Percentiles rank a stretch among this genome's conserved stretches.
Evolutionary conservation across 2,329 filamentous ascomycete genomes (phyloP).

Genomic region (Fusarium decemcellulare): DNA sequence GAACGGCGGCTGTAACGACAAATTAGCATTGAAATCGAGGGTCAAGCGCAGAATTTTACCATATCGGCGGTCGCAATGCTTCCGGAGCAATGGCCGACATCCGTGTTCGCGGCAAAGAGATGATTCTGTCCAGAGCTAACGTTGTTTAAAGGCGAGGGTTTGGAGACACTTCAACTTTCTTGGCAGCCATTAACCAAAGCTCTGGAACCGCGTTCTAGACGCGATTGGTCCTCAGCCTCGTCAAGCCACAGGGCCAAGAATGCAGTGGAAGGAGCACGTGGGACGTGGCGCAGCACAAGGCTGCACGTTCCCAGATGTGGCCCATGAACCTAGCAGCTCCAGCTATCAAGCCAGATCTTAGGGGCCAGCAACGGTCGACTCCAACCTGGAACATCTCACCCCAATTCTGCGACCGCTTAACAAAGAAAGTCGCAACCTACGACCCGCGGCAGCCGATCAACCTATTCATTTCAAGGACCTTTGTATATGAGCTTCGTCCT

Average conservation of each 20-base stretch:
- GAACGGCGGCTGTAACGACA: slow-evolving; percentile 72
- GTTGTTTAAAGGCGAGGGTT: slow-evolving; percentile 17
- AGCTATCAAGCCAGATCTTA: slow-evolving; percentile 51
- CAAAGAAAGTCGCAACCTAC: slow-evolving; percentile 16
- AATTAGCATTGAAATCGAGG: slow-evolving; percentile 26
- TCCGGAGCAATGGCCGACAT: slow-evolving; percentile 36
- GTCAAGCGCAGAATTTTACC: slow-evolving; percentile 17
- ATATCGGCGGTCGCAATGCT: slow-evolving; percentile 40
- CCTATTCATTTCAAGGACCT: slow-evolving; percentile 9
- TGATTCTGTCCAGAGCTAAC: slow-evolving; percentile 10
- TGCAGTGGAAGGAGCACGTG: slow-evolving; percentile 36
- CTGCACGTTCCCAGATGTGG: slow-evolving; percentile 35
- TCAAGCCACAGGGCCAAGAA: slow-evolving; percentile 39
- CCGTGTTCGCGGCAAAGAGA: slow-evolving; percentile 25
- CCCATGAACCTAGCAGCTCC: slow-evolving; percentile 38
- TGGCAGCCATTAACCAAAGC: slow-evolving; percentile 38
- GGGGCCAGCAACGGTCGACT: slow-evolving; percentile 43
- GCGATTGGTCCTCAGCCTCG: slow-evolving; percentile 43
- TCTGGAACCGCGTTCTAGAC: slow-evolving; percentile 42
- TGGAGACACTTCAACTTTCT: slow-evolving; percentile 32
- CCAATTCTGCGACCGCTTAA: slow-evolving; percentile 33
- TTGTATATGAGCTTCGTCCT: not conserved
- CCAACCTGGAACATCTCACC: slow-evolving; percentile 25
- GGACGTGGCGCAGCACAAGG: slow-evolving; percentile 44
- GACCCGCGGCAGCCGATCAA: slow-evolving; percentile 6